Evolutionary conservation across 2,329 filamentous ascomycete genomes (phyloP).

Genomic region (Penicillium brasilianum): DNA sequence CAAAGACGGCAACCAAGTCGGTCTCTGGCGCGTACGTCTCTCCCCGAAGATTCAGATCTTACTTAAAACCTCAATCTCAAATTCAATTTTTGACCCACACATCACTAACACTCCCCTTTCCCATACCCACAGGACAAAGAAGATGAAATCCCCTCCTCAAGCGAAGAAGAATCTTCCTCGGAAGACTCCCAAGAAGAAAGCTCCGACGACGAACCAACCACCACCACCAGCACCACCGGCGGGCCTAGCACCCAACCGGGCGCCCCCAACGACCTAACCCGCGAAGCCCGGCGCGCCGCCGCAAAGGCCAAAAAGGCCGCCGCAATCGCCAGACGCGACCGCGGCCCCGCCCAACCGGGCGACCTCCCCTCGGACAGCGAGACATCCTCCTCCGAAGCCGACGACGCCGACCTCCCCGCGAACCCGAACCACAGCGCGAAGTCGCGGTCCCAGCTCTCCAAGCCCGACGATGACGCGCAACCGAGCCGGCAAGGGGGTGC

Average conservation of each 20-base stretch:
- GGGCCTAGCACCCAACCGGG: slow-evolving; percentile 48
- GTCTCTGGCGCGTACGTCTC: slow-evolving; percentile 77
- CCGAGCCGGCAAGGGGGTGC: no score
- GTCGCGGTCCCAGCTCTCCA: slow-evolving; percentile 71
- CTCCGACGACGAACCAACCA: no score
- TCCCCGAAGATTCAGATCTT: background rate
- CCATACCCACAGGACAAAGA: slow-evolving; percentile 41
- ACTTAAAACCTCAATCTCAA: background rate
- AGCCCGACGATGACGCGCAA: slow-evolving; percentile 58
- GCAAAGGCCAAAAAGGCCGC: slow-evolving; percentile 92
- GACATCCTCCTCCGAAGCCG: slow-evolving; percentile 39
- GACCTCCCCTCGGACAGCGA: slow-evolving; percentile 77
- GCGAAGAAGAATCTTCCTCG: slow-evolving; percentile 53
- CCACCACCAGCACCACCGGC: slow-evolving; percentile 50
- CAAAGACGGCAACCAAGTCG: slow-evolving; percentile 82
- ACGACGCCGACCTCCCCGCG: slow-evolving; percentile 62
- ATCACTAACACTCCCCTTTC: background rate
- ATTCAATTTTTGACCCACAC: background rate
- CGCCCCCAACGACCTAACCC: slow-evolving; percentile 63
- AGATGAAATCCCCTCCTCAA: slow-evolving; percentile 47
- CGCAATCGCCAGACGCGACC: slow-evolving; percentile 76
- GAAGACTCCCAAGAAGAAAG: slow-evolving; percentile 32
- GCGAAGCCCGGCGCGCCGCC: slow-evolving; percentile 84
- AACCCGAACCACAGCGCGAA: slow-evolving; percentile 85
- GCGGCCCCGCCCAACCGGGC: slow-evolving; percentile 75